phyloP scores from a whole-genome alignment of 768 basidiomycete genomes.

The Glaciozyma martinii region DNA sequence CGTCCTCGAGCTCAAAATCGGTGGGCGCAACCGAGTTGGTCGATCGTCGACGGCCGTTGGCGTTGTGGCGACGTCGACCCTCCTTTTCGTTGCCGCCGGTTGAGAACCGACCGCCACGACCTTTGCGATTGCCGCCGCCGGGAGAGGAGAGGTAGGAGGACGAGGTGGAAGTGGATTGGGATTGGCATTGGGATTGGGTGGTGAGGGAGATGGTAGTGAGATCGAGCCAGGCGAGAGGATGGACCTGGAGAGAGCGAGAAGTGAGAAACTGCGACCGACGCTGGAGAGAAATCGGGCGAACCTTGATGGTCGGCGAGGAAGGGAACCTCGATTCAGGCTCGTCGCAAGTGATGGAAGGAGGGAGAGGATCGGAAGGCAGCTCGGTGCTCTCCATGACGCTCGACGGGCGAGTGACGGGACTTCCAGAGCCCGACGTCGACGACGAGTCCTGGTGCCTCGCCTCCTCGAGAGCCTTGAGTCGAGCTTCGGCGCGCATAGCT shows the following conservation, averaged over 20 bases:
- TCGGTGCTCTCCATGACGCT: neutral
- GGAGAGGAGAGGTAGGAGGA: neutral
- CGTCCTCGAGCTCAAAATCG: neutral
- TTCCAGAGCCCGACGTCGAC: constrained; percentile 7
- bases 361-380: neutral
- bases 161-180: neutral
- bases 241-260: constrained; percentile 5
- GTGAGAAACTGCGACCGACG: neutral
- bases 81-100: neutral
- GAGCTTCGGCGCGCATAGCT: constrained; percentile 23
- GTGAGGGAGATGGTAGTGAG: constrained; percentile 25
- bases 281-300: neutral
- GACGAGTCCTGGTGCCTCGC: constrained; percentile 4
- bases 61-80: neutral
- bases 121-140: neutral
- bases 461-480: constrained; percentile 22
- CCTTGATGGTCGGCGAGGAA: neutral
- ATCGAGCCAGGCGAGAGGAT: constrained; percentile 28
- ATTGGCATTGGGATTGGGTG: constrained; percentile 1
- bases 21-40: neutral
- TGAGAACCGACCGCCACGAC: constrained; percentile 7
- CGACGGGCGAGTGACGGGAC: neutral
- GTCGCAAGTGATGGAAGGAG: neutral
- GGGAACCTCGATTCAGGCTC: neutral
- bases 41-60: constrained; percentile 8